Conservation (phyloP, 441 rosid species). For the Melastoma candidum region DNA sequence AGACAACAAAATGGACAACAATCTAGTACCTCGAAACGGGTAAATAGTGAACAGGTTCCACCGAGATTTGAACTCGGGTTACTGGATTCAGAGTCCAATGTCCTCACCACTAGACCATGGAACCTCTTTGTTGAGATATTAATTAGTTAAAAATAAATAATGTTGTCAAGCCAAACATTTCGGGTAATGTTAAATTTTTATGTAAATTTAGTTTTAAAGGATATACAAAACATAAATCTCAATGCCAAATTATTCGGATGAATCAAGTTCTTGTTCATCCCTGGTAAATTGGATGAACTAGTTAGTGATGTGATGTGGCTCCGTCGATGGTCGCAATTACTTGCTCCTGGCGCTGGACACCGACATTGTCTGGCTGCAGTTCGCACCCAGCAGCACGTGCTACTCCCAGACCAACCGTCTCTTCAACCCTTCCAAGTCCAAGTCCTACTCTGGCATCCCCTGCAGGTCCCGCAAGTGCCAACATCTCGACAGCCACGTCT, state of each 20-base stretch:
- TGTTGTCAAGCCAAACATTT: no score
- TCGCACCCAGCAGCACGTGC: constrained; percentile 75
- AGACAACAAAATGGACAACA: constrained; percentile 23
- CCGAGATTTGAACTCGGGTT: constrained; percentile 38
- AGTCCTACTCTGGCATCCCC: constrained; percentile 34
- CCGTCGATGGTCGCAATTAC: constrained; percentile 11
- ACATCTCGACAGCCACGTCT: constrained; percentile 58
- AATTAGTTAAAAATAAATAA: no score
- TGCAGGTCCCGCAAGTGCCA: constrained; percentile 65
- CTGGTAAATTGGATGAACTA: no score
- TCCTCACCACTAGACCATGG: constrained; percentile 39
- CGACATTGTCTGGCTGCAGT: constrained; percentile 88
- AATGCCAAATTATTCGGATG: no score
- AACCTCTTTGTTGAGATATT: constrained; percentile 12
- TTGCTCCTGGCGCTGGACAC: constrained; percentile 82
- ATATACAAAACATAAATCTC: no score
- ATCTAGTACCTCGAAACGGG: constrained; percentile 35
- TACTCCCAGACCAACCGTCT: constrained; percentile 76
- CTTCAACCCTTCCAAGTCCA: constrained; percentile 63
- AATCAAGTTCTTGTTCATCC: no score
- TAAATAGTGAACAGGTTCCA: constrained; percentile 13
- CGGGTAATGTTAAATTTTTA: no score
- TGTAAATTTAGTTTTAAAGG: no score
- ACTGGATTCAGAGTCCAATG: constrained; percentile 33
- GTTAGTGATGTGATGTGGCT: no score